These are phyloP conservation scores for Schizonepeta tenuifolia DNA, from an alignment of 257 asterid genomes.

Conservation along the genomic window DNA sequence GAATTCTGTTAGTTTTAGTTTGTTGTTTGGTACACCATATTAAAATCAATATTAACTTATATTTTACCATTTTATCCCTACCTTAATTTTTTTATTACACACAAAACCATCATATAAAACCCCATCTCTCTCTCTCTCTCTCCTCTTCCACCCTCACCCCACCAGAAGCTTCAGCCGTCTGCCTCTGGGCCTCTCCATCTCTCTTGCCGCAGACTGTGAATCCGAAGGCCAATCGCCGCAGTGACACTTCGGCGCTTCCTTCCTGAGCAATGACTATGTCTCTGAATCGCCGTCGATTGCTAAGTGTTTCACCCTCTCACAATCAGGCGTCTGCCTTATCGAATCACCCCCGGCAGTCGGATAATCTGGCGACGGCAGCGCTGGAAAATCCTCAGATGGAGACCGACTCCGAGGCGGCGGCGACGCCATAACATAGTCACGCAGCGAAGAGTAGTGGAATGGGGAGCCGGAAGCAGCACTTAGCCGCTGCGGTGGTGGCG, in stretches of 20 bases:
- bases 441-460: conserved; percentile 34
- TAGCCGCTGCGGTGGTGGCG: conserved; percentile 32
- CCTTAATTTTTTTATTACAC: too few relatives aligned
- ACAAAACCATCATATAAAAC: too few relatives aligned
- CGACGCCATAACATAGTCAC: conserved; percentile 28
- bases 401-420: conserved; percentile 27
- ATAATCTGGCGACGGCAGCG: neutral
- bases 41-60: too few relatives aligned
- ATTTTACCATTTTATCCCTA: too few relatives aligned
- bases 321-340: neutral
- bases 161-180: too few relatives aligned
- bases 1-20: too few relatives aligned
- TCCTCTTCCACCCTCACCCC: too few relatives aligned
- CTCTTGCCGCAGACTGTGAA: conserved; percentile 14
- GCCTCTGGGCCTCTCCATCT: too few relatives aligned
- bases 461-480: conserved; percentile 32
- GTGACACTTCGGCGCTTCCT: neutral
- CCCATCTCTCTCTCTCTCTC: too few relatives aligned
- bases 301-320: conserved; percentile 14
- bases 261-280: neutral
- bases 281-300: conserved; percentile 12
- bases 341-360: neutral
- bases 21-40: too few relatives aligned
- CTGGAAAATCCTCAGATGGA: conserved; percentile 1
- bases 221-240: conserved; percentile 32